phyloP scores from a whole-genome alignment of 305 asterid genomes.

The Monarda citriodora region DNA sequence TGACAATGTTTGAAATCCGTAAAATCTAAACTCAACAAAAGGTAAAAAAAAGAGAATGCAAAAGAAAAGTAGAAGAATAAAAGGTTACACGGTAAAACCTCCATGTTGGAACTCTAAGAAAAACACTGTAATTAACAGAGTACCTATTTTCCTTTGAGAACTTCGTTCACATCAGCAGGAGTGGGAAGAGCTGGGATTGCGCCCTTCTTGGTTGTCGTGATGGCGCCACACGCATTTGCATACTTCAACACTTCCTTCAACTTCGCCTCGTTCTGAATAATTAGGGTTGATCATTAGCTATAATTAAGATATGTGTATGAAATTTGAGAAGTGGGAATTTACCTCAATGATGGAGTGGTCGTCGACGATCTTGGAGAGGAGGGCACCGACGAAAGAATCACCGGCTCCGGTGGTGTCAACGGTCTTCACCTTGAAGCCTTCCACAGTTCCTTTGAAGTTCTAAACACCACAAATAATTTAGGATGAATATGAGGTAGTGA shows the following conservation, averaged over 20 bases:
- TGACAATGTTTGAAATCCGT: conserved; percentile 7
- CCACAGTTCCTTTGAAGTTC: conserved; percentile 68
- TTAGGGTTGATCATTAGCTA: not conserved
- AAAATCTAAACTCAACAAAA: conserved; percentile 15
- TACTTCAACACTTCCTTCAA: conserved; percentile 68
- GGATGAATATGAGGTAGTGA: not conserved
- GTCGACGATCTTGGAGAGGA: conserved; percentile 75
- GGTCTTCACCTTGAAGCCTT: conserved; percentile 63
- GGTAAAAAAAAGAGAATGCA: not conserved
- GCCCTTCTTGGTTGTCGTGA: conserved; percentile 87
- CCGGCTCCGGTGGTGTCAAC: conserved; percentile 98
- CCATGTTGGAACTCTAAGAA: not conserved
- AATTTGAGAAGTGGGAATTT: not conserved
- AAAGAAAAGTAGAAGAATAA: not conserved
- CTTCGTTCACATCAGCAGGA: conserved; percentile 42
- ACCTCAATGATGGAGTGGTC: conserved; percentile 70
- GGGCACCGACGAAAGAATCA: conserved; percentile 92
- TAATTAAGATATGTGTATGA: too few species aligned
- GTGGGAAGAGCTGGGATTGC: conserved; percentile 91
- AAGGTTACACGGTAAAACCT: conserved; percentile 1
- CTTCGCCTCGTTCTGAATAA: conserved; percentile 54
- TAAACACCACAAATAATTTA: conserved; percentile 18
- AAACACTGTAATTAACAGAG: not conserved
- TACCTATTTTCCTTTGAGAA: conserved; percentile 28
- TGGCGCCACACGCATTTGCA: conserved; percentile 92